Evolutionary conservation across 148 eudicot species (phyloP).

Genomic region (Linanthus parryae): DNA sequence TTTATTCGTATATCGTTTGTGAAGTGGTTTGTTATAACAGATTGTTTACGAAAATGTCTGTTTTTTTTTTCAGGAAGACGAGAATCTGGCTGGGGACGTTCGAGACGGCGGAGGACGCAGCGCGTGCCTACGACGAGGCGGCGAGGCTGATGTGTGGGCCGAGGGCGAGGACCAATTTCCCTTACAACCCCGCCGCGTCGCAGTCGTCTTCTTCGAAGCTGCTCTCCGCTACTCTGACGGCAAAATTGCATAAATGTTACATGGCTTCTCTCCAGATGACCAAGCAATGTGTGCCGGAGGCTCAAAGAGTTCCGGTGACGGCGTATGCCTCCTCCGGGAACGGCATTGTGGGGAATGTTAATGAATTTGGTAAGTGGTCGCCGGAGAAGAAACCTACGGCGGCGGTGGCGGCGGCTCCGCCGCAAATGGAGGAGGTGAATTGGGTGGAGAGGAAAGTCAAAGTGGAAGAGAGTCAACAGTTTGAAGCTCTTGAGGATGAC

Average conservation of each 20-base stretch:
- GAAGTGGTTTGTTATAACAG: too few species aligned
- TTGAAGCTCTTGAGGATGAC: slow-evolving; percentile 40
- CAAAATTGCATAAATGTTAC: slow-evolving; percentile 74
- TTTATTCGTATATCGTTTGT: too few species aligned
- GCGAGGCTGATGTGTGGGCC: slow-evolving; percentile 81
- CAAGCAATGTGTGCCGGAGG: slow-evolving; percentile 35
- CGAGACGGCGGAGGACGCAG: slow-evolving; percentile 83
- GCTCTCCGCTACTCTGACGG: slow-evolving; percentile 66
- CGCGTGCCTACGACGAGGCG: slow-evolving; percentile 76
- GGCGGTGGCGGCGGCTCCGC: too few species aligned
- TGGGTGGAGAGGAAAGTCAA: slow-evolving; percentile 12
- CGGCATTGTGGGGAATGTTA: slow-evolving; percentile 1
- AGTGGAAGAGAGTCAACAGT: slow-evolving; percentile 3
- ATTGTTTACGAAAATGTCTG: slow-evolving; percentile 14
- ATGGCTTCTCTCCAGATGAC: slow-evolving; percentile 64
- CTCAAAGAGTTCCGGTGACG: slow-evolving; percentile 8
- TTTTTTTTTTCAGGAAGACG: slow-evolving; percentile 45
- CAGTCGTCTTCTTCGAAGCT: slow-evolving; percentile 47
- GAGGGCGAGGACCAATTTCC: slow-evolving; percentile 70
- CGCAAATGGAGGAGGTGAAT: slow-evolving; percentile 8
- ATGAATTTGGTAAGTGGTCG: slow-evolving; percentile 14
- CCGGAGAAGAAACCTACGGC: slow-evolving; percentile 16
- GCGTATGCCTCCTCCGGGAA: not conserved
- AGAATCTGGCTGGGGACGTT: slow-evolving; percentile 82
- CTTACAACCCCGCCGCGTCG: slow-evolving; percentile 56